Base-by-base conservation (phyloP, 352 stramenopile species). In the Pythium diclinum region DNA sequence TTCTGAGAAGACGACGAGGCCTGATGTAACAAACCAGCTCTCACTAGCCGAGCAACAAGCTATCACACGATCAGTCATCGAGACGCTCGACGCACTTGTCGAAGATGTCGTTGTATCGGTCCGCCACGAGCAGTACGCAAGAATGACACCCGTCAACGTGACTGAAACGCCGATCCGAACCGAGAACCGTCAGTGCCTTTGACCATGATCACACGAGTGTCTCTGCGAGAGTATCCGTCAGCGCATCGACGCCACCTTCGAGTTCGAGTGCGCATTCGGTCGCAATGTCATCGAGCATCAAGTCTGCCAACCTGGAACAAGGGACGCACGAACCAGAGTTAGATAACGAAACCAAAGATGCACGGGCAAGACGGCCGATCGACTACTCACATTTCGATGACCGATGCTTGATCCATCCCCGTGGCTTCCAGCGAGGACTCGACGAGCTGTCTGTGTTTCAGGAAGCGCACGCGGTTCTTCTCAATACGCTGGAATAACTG, bases 371-470 rank as follows among this genome's bases (percentile, higher is more conserved):
- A 17, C n/a, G 11, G 25, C 0, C 25, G 25, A 38, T 38, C 21
- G 54, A 1, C 2, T 17, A 80, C 78, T 54, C 58, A 87, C 81
- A 88, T 80, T 66, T 90, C 81, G 53, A 90, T 81, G 21, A 90
- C 73, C 5, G 69, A 72, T 36, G 56, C 74, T 63, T 90, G 81
- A 34, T 81, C 42, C 77, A 88, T 85, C 17, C 79, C 79, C 2
- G 79, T 83, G 7, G 79, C 72, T 28, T 77, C 63, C 3, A 90
- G 56, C 3, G 81, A 87, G 23, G 81, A 69, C 48, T 90, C 81
- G 1, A 79, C 81, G 28, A 90, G 66, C 38, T 65, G 68, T 17
- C 79, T 76, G 53, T 90, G 76, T 23, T 79, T 77, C 30, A 76
- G 42, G 52, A 88, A 90, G 46, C 83, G 77, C 17, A 64, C 65